A percentile compares a stretch with the other conserved stretches of the same genome.
Evolutionary conservation across 2,329 filamentous ascomycete species (phyloP).

Genomic region (Gaeumannomyces sp.): DNA sequence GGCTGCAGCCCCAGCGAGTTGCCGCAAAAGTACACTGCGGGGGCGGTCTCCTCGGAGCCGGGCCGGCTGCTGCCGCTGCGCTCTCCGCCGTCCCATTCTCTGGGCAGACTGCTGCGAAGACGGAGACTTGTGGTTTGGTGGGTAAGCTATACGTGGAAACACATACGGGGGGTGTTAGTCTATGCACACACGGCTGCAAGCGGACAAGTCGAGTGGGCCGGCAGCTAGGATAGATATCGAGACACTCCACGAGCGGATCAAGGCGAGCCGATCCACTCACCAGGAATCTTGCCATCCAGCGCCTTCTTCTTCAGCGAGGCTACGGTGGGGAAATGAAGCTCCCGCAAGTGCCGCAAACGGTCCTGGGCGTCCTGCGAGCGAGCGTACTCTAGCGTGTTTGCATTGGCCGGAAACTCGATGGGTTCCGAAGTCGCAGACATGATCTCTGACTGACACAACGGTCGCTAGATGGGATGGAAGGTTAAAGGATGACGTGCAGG

Average conservation of each 20-base stretch:
- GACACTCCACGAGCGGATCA: background rate
- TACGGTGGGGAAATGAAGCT: slow-evolving; percentile 74
- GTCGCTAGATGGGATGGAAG: background rate
- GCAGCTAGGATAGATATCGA: background rate
- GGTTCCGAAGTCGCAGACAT: background rate
- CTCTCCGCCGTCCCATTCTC: no score
- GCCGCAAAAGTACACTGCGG: slow-evolving; percentile 75
- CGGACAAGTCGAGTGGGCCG: no score
- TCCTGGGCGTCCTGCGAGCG: slow-evolving; percentile 53
- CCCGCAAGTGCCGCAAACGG: slow-evolving; percentile 52
- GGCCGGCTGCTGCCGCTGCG: slow-evolving; percentile 23
- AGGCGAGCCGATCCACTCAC: slow-evolving; percentile 20
- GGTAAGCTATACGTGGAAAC: background rate
- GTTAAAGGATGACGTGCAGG: background rate
- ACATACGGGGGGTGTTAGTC: background rate
- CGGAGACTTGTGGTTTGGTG: slow-evolving; percentile 6
- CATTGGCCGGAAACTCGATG: slow-evolving; percentile 40
- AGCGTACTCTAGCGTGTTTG: slow-evolving; percentile 43
- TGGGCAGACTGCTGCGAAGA: background rate
- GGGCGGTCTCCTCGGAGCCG: slow-evolving; percentile 44
- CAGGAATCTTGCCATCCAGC: slow-evolving; percentile 38
- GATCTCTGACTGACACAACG: slow-evolving; percentile 14
- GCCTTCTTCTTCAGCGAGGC: slow-evolving; percentile 61
- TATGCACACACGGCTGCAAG: background rate
- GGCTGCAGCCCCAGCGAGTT: slow-evolving; percentile 87